Percentiles rank a stretch among this genome's conserved stretches.
Conservation (phyloP, 768 basidiomycete genomes). For the Daedaleopsis sinensis region DNA sequence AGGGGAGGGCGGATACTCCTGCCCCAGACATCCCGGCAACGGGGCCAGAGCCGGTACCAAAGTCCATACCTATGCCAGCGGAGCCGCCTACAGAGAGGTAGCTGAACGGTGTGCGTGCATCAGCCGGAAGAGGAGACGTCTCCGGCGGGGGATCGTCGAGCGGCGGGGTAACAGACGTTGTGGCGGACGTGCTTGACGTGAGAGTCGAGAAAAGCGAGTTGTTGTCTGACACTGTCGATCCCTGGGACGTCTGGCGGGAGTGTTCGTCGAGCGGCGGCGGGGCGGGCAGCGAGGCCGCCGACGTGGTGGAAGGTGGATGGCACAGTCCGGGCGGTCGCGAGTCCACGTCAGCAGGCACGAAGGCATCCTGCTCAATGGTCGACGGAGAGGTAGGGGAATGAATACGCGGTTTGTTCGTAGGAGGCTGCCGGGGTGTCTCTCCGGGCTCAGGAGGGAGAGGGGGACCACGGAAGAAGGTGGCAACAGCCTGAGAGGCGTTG, state of each 20-base stretch:
- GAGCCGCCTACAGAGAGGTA: constrained; percentile 42
- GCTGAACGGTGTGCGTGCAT: constrained; percentile 57
- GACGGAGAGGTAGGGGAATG: constrained; percentile 17
- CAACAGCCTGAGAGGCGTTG: constrained; percentile 56
- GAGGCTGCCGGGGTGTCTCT: constrained; percentile 31
- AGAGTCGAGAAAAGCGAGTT: constrained; percentile 4
- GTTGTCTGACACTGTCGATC: constrained; percentile 13
- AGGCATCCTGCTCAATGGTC: not conserved
- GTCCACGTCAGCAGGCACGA: not conserved
- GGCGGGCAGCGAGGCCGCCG: not conserved
- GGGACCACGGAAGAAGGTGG: constrained; percentile 49
- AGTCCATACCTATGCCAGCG: not conserved
- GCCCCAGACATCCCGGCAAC: not conserved
- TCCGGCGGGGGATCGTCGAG: not conserved
- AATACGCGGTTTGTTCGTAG: constrained; percentile 27
- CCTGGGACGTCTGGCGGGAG: constrained; percentile 22
- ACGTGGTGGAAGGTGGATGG: not conserved
- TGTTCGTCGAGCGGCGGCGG: constrained; percentile 11
- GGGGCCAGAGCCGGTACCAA: not conserved
- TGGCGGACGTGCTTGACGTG: constrained; percentile 14
- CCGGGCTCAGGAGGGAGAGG: constrained; percentile 31
- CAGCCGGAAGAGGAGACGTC: constrained; percentile 2
- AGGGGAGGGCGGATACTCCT: not conserved
- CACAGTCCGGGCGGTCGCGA: constrained; percentile 5
- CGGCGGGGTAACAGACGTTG: constrained; percentile 15